phyloP scores from a whole-genome alignment of 371 early-diverging fungal species.

The Apophysomyces trapeziformis region DNA sequence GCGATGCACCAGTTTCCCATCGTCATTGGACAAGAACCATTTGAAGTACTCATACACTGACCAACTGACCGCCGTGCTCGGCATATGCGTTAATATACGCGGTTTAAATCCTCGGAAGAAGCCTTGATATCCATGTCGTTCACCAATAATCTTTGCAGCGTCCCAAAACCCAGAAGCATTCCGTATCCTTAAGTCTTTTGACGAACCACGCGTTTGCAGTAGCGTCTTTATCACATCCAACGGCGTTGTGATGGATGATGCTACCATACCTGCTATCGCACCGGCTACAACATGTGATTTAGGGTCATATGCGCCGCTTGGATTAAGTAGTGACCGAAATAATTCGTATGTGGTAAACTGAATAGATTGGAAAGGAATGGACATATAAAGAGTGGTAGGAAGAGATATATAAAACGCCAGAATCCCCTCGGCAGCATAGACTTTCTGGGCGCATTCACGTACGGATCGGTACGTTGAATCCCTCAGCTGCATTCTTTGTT shows the following conservation, averaged over 20 bases:
- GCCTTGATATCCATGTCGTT: conserved; percentile 73
- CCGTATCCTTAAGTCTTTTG: conserved; percentile 67
- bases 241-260: conserved; percentile 88
- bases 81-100: conserved; percentile 83
- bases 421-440: conserved; percentile 79
- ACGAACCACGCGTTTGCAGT: conserved; percentile 85
- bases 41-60: conserved; percentile 87
- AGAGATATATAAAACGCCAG: conserved; percentile 92
- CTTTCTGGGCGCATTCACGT: conserved; percentile 69
- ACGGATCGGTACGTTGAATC: conserved; percentile 69
- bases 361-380: conserved; percentile 91
- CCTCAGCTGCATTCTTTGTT: conserved; percentile 95
- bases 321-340: conserved; percentile 72
- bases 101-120: conserved; percentile 81
- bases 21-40: conserved; percentile 56
- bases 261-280: conserved; percentile 87
- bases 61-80: conserved; percentile 95
- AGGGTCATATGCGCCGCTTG: conserved; percentile 77
- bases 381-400: conserved; percentile 92
- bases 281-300: conserved; percentile 82
- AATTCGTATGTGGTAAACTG: conserved; percentile 94
- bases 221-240: conserved; percentile 94
- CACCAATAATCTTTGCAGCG: conserved; percentile 76
- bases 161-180: conserved; percentile 69
- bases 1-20: conserved; percentile 14